phyloP scores from a whole-genome alignment of 352 stramenopile species.

The Phytophthora rubi region DNA sequence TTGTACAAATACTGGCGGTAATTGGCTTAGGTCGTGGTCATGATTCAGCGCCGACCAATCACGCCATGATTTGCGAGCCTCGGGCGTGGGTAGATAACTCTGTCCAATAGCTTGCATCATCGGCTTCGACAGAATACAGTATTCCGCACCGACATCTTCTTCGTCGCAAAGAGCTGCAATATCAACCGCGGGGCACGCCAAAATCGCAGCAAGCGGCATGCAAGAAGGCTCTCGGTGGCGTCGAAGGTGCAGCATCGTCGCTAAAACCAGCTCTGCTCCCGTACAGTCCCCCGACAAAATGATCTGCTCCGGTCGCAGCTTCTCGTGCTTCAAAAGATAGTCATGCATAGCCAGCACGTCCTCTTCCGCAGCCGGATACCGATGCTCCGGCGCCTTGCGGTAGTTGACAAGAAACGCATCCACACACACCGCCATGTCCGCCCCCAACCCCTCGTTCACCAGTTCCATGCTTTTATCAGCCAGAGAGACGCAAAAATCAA shows the following conservation, averaged over 20 bases:
- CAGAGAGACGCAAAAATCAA: too few species aligned
- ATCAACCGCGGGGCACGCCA: not conserved
- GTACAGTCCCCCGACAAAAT: not conserved
- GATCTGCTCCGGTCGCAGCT: not conserved
- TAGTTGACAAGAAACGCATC: too few species aligned
- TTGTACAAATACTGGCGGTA: not conserved
- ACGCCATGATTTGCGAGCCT: not conserved
- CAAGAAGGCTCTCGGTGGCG: not conserved
- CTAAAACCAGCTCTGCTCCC: not conserved
- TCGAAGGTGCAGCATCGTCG: not conserved
- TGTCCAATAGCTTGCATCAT: not conserved
- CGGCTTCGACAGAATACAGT: not conserved
- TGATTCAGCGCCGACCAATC: not conserved
- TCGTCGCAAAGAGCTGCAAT: not conserved
- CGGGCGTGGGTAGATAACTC: not conserved
- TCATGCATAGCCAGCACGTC: too few species aligned
- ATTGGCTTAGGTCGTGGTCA: not conserved
- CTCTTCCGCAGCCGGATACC: too few species aligned
- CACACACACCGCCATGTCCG: too few species aligned
- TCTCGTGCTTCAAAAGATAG: not conserved
- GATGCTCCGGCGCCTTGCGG: too few species aligned
- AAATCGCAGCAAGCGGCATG: not conserved
- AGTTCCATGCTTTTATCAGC: too few species aligned
- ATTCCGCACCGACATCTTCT: not conserved
- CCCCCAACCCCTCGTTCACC: too few species aligned